Evolutionary conservation across 73 alveolate species (phyloP).

Genomic region (Stentor coeruleus): DNA sequence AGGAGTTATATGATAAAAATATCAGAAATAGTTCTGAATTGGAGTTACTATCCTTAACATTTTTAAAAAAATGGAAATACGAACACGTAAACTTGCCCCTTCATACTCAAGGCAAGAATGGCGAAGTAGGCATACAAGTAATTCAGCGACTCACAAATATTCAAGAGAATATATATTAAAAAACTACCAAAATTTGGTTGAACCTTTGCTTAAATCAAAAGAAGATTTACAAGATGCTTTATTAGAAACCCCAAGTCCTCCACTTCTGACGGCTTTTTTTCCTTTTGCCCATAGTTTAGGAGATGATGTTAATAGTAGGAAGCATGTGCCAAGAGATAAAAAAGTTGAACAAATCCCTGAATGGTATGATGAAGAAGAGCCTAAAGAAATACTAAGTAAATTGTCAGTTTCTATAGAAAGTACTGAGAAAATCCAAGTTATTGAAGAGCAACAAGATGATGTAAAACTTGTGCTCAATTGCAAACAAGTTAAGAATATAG

Average conservation of each 20-base stretch:
- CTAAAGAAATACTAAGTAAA: no score
- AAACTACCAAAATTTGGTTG: background rate
- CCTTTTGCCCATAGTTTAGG: background rate
- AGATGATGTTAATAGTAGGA: background rate
- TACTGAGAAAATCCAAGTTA: background rate
- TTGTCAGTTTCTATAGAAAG: background rate
- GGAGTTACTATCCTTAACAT: no score
- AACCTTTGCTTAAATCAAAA: background rate
- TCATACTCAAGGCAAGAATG: no score
- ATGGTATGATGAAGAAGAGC: conserved; percentile 5
- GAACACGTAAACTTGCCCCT: no score
- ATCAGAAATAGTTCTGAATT: no score
- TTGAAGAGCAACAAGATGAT: background rate
- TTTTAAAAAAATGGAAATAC: no score
- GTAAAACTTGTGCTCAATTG: no score
- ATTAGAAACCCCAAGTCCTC: background rate
- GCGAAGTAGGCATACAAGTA: background rate
- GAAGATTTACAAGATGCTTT: background rate
- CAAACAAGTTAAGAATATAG: no score
- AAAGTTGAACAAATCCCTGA: conserved; percentile 1
- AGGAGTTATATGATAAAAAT: no score
- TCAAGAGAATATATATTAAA: background rate
- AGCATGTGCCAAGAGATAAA: background rate
- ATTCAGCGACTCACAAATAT: background rate
- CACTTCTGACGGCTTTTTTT: background rate